These are phyloP conservation scores for Trichomonas vaginalis DNA, from an alignment of 208 protist species.

Conservation along the genomic window DNA sequence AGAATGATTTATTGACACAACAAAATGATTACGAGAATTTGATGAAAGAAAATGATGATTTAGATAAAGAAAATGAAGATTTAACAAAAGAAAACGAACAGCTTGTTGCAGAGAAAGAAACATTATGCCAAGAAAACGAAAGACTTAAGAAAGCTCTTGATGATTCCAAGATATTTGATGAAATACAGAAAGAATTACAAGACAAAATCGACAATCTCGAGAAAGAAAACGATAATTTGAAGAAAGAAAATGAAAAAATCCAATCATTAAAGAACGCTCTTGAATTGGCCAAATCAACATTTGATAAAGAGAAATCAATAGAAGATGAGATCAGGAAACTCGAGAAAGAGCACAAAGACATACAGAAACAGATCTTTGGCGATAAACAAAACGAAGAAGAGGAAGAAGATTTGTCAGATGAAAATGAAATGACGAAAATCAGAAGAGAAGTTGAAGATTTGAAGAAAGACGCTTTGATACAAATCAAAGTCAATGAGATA, in stretches of 20 bases:
- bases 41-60: neutral
- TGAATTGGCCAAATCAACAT: neutral
- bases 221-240: neutral
- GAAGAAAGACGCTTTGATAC: neutral
- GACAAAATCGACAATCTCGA: neutral
- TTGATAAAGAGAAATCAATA: too few relatives aligned
- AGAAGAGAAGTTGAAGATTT: neutral
- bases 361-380: neutral
- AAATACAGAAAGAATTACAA: neutral
- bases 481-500: neutral
- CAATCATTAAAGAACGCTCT: neutral
- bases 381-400: neutral
- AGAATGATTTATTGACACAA: neutral
- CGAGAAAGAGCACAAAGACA: neutral
- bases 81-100: neutral
- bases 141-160: neutral
- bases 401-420: too few relatives aligned
- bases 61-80: neutral
- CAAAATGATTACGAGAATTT: neutral
- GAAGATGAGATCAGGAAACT: neutral
- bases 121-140: neutral
- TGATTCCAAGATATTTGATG: neutral
- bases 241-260: neutral
- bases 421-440: neutral
- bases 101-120: neutral